Base-by-base conservation (phyloP, 2,329 filamentous ascomycete genomes). In the Alternaria conjuncta region DNA sequence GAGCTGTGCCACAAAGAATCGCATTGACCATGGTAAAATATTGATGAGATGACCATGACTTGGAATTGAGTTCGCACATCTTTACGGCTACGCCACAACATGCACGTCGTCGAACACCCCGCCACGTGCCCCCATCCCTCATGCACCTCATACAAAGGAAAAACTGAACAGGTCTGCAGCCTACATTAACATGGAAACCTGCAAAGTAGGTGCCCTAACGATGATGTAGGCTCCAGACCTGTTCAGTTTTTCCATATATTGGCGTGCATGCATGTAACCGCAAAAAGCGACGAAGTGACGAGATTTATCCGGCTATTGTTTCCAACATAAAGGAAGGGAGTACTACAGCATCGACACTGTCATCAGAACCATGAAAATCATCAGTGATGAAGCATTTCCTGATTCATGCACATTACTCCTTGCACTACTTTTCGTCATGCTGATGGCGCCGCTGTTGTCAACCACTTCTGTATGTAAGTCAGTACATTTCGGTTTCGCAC, bases 401-500 rank as follows among this genome's bases (percentile, higher is more conserved):
- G 6, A 15, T 23, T 18, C 11, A 5, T 7, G 25, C 21, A 18
- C 18, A 28, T 44, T 18, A 9, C 15, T 55, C 8, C 53, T 44
- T 41, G 55, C 55, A 43, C 5, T 12, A 32, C 55, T 57, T 20
- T 50, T 57, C 12, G 55, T 49, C 21, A 57, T 49, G 36, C 64
- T 51, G 50, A 68, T 68, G 9, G 61, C 61, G 36, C 64, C 66
- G 26, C 58, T 69, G 21, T 60, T 69, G 18, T 67, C 64, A 18
- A 65, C 55, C 1, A 53, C 21, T 18, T 53, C 66, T 69, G 28
- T 23, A 23, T 15, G 11, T 13, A 12, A 12, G 44, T 69, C 12
- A 69, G 57, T 18, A 47, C 18, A 41, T 44, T 36, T 18, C 15
- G 58, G 55, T 51, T 46, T 25, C 12, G 51, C 20, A 15, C 8